Evolutionary conservation across 345 rosid species (phyloP).

Genomic region (Eucalyptus pauciflora): DNA sequence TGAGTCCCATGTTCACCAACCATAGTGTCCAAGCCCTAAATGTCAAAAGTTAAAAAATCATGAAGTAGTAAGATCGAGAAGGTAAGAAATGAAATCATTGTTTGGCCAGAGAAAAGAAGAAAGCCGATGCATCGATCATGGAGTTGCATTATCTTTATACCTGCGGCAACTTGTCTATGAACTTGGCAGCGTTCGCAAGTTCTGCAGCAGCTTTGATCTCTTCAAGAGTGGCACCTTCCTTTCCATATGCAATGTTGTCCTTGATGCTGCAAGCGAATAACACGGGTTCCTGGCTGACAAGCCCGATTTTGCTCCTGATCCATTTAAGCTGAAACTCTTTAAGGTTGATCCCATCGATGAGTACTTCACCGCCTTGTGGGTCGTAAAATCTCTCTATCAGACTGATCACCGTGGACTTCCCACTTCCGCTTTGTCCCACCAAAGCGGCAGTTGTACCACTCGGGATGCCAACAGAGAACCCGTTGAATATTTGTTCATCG

Average conservation of each 20-base stretch:
- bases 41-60: not conserved
- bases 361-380: conserved; percentile 13
- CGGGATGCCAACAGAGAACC: conserved; percentile 14
- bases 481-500: conserved; percentile 14
- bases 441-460: conserved; percentile 24
- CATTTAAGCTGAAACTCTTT: conserved; percentile 21
- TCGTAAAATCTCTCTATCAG: conserved; percentile 28
- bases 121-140: not conserved
- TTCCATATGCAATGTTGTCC: conserved; percentile 27
- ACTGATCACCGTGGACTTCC: conserved; percentile 21
- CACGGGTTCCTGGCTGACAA: conserved; percentile 25
- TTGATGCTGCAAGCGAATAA: conserved; percentile 18
- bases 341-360: conserved; percentile 14
- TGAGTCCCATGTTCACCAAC: conserved; percentile 40
- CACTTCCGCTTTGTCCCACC: conserved; percentile 34
- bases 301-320: conserved; percentile 23
- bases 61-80: not conserved
- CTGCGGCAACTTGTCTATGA: conserved; percentile 28
- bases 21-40: conserved; percentile 29
- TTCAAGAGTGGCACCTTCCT: conserved; percentile 16
- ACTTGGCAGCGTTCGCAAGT: conserved; percentile 28
- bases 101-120: not conserved
- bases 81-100: not conserved
- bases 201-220: conserved; percentile 18
- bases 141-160: not conserved